These are phyloP conservation scores for Trichoderma asperellum DNA, from an alignment of 2,329 filamentous ascomycete genomes.

Conservation along the genomic window DNA sequence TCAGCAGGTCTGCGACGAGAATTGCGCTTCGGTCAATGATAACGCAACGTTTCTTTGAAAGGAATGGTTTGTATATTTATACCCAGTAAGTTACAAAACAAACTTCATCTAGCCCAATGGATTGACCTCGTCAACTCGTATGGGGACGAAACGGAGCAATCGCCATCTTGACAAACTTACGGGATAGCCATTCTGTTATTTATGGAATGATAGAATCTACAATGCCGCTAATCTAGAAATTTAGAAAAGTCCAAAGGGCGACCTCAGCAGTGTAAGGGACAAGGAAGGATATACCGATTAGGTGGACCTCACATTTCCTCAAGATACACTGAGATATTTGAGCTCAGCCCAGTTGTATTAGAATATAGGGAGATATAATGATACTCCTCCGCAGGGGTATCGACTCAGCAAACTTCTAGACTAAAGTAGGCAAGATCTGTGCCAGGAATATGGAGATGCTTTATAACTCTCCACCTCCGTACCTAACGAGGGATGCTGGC, in stretches of 20 bases:
- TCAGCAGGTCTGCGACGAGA: too few species aligned
- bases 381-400: background rate
- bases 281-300: background rate
- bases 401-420: background rate
- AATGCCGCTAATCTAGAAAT: background rate
- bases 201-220: fast-evolving
- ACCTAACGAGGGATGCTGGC: background rate
- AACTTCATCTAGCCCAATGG: too few species aligned
- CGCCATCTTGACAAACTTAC: too few species aligned
- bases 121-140: too few species aligned
- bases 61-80: too few species aligned
- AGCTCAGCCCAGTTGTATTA: background rate
- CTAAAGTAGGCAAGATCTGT: background rate
- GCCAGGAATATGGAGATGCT: background rate
- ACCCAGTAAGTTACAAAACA: too few species aligned
- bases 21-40: too few species aligned
- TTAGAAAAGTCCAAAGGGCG: background rate
- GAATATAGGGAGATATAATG: background rate
- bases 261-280: background rate
- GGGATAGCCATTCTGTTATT: background rate
- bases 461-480: background rate
- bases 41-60: too few species aligned
- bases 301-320: background rate
- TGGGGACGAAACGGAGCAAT: too few species aligned
- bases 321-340: background rate